phyloP scores from a whole-genome alignment of 2,329 filamentous ascomycete species.

The Macrophomina pseudophaseolina region DNA sequence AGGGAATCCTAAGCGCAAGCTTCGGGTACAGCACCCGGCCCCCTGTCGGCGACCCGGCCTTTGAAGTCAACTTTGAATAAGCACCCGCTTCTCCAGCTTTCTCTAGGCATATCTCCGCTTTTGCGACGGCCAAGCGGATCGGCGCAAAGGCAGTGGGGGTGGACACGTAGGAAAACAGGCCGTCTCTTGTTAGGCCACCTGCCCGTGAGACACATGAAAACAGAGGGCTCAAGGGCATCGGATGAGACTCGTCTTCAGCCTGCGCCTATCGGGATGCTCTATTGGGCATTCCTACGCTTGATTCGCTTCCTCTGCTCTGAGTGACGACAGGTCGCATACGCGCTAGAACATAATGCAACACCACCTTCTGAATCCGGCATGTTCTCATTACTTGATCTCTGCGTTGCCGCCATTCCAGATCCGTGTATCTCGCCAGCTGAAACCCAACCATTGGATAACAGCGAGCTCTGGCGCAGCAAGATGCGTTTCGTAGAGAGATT shows the following conservation, averaged over 20 bases:
- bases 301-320: slow-evolving; percentile 3
- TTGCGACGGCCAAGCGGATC: slow-evolving; percentile 17
- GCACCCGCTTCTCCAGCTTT: slow-evolving; percentile 12
- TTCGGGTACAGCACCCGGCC: slow-evolving; percentile 19
- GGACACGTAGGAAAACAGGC: slow-evolving; percentile 16
- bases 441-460: neutral
- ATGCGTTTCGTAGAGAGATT: neutral
- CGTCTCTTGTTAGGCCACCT: slow-evolving; percentile 14
- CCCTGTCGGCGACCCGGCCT: slow-evolving; percentile 16
- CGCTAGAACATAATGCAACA: neutral
- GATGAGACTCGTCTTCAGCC: neutral
- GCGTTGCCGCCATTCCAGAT: neutral
- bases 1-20: slow-evolving; percentile 8
- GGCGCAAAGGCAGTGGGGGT: slow-evolving; percentile 4
- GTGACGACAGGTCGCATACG: slow-evolving; percentile 8
- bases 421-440: neutral
- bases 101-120: slow-evolving; percentile 1
- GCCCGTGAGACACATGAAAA: neutral
- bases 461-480: neutral
- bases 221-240: neutral
- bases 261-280: neutral
- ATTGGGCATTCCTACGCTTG: neutral
- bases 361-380: slow-evolving; percentile 11
- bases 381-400: neutral
- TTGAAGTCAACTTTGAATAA: slow-evolving; percentile 11